Base-by-base conservation (phyloP, 352 stramenopile genomes). In the Globisporangium orthogonon region DNA sequence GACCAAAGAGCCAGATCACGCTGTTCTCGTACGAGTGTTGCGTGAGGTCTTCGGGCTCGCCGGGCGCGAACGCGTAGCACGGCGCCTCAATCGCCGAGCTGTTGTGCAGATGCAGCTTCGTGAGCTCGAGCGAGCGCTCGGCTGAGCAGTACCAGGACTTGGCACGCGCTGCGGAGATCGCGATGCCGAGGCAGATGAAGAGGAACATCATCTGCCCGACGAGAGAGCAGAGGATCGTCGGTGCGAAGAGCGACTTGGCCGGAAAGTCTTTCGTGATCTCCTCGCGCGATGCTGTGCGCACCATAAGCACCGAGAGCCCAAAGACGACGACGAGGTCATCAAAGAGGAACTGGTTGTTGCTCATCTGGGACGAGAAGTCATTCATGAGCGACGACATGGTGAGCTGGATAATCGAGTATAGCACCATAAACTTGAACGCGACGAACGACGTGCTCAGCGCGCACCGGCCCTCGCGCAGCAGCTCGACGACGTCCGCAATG, bases 391-490 rank as follows among this genome's bases (percentile, higher is more conserved):
- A 75, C 39, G 79, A 70, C 62, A 89, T 63, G 13, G 78, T 87
- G 17, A 91, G 74, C 63, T 95, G 83, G 39, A 96, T 79, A 62
- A 96, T 83, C 49, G 87, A 88, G 73, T 97, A 97, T 48, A 97
- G 76, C 47, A 97, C 88, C 81, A 96, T 94, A 64, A 86, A 97
- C 53, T 95, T 92, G 70, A 97, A 98, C 4, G 74, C 71, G 7
- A 89, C 74, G 30, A 97, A 91, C 30, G 91, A 87, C 44, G 89
- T 93, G 55, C 86, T 91, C 15, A 98, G 73, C 33, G 90, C 84
- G 49, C 89, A 94, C 17, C 90, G 82, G 37, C 92, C 92, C 69
- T 98, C 92, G 33, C 74, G 76, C 11, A 97, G 54, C 23, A 98
- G 60, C 53, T 89, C 81, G 1, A 93, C 63, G 1, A 97, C 88